A percentile compares a stretch with the other conserved stretches of the same genome.
phyloP scores from a whole-genome alignment of 106 monocot genomes.

The Platanthera zijinensis region DNA sequence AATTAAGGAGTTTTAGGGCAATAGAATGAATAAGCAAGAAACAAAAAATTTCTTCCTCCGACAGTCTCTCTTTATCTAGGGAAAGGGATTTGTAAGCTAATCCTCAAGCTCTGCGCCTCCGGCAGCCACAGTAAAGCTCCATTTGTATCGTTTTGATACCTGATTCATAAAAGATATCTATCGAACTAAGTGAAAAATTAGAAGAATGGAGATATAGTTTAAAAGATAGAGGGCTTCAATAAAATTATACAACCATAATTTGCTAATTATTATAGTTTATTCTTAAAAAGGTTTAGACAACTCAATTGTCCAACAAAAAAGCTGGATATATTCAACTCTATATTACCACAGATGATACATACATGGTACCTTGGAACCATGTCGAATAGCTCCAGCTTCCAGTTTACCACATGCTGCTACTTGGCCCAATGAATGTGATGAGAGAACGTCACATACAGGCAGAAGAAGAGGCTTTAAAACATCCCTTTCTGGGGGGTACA shows the following conservation, averaged over 20 bases:
- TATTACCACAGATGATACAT: constrained; percentile 4
- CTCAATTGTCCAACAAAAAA: background rate
- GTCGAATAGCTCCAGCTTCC: constrained; percentile 69
- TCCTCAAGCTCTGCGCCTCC: too few relatives aligned
- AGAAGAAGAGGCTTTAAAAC: constrained; percentile 65
- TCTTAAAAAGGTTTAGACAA: background rate
- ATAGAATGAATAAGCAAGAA: too few relatives aligned
- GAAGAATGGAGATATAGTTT: too few relatives aligned
- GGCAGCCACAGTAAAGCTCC: too few relatives aligned
- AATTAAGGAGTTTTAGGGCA: too few relatives aligned
- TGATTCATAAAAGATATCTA: too few relatives aligned
- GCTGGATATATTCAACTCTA: background rate
- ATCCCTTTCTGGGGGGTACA: constrained; percentile 52
- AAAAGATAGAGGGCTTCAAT: background rate
- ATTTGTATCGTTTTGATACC: too few relatives aligned
- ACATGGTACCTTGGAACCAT: constrained; percentile 69
- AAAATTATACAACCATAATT: background rate
- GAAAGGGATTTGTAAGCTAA: too few relatives aligned
- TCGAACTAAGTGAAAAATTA: too few relatives aligned
- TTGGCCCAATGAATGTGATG: constrained; percentile 50
- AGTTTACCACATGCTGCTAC: constrained; percentile 82
- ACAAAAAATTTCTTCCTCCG: too few relatives aligned
- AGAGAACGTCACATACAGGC: constrained; percentile 83
- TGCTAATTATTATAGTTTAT: background rate
- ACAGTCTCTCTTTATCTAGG: too few relatives aligned